phyloP scores from a whole-genome alignment of 176 grass and related monocot species.

The Oryza meyeriana region DNA sequence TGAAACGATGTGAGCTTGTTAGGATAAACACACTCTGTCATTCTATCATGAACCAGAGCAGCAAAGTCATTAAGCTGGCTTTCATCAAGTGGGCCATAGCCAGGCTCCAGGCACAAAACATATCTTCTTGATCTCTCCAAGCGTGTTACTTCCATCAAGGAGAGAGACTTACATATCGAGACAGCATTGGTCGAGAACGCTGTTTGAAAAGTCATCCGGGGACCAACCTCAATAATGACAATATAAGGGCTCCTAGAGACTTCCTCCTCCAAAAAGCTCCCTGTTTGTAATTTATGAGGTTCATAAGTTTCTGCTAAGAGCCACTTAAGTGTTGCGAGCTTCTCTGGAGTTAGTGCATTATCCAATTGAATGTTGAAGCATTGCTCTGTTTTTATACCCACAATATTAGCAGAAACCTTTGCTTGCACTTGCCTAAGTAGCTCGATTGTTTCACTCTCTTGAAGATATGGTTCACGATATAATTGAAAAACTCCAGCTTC shows the following conservation, averaged over 20 bases:
- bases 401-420: slow-evolving; percentile 68
- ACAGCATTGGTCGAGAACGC: slow-evolving; percentile 87
- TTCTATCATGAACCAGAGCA: slow-evolving; percentile 83
- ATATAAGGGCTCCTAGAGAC: slow-evolving; percentile 17
- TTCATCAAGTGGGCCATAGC: slow-evolving; percentile 52
- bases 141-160: slow-evolving; percentile 65
- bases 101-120: slow-evolving; percentile 52
- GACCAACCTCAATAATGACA: slow-evolving; percentile 72
- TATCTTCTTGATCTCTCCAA: slow-evolving; percentile 84
- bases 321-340: slow-evolving; percentile 71
- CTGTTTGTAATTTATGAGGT: slow-evolving; percentile 57
- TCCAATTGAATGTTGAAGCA: slow-evolving; percentile 84
- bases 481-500: slow-evolving; percentile 56
- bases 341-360: slow-evolving; percentile 35
- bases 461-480: slow-evolving; percentile 71
- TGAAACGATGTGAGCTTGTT: slow-evolving; percentile 61
- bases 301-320: slow-evolving; percentile 84
- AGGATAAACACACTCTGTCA: slow-evolving; percentile 86
- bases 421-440: slow-evolving; percentile 66
- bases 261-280: slow-evolving; percentile 70
- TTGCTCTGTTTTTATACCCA: slow-evolving; percentile 63
- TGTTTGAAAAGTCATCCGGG: slow-evolving; percentile 83
- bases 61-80: slow-evolving; percentile 58
- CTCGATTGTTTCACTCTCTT: slow-evolving; percentile 55
- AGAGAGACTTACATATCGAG: slow-evolving; percentile 74